Conservation (phyloP, 257 asterid genomes). For the Apocynum venetum region DNA sequence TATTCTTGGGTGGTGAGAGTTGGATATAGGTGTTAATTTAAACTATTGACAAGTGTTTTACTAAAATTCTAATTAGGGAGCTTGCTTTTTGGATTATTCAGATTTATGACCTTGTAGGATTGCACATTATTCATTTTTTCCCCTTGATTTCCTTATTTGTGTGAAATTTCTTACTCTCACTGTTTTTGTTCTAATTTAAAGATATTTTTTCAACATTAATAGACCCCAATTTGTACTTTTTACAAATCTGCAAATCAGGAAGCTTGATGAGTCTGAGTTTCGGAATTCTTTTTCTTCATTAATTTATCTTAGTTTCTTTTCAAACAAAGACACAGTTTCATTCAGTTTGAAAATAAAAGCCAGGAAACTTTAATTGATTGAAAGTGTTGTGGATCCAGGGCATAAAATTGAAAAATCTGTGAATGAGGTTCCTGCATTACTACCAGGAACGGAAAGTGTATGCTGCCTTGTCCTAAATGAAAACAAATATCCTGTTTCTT, state of each 20-base stretch:
- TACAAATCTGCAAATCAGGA: constrained; percentile 52
- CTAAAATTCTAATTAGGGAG: neutral
- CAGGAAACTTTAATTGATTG: neutral
- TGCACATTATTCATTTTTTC: constrained; percentile 44
- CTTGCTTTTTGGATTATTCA: neutral
- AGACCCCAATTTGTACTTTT: neutral
- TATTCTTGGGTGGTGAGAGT: neutral
- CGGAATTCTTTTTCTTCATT: constrained; percentile 13
- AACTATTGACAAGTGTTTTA: neutral
- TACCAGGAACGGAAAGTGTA: neutral
- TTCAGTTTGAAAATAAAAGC: neutral
- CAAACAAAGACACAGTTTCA: neutral
- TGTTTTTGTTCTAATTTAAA: constrained; percentile 3
- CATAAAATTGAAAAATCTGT: constrained; percentile 12
- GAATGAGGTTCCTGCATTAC: neutral
- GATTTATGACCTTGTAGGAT: neutral
- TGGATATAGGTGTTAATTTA: neutral
- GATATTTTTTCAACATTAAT: neutral
- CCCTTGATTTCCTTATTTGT: constrained; percentile 46
- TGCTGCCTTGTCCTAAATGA: neutral
- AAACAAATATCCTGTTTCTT: constrained; percentile 2
- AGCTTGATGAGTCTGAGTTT: constrained; percentile 89
- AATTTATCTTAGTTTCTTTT: neutral
- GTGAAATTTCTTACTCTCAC: neutral
- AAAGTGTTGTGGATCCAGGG: constrained; percentile 10